Evolutionary conservation across 2,329 filamentous ascomycete species (phyloP).

Genomic region (Whalleya microplaca): DNA sequence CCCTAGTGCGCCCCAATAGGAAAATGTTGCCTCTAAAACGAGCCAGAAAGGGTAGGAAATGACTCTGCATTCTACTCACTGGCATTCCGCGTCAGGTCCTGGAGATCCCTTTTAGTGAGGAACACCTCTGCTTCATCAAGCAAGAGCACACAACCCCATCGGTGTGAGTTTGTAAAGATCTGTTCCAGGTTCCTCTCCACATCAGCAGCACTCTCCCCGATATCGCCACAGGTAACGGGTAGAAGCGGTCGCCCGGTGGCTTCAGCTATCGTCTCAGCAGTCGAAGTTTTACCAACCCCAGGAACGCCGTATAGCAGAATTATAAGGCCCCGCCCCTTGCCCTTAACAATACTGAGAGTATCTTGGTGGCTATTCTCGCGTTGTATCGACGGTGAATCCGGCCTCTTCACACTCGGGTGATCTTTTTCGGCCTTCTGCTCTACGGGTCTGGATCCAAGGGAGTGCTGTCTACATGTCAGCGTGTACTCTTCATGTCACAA

Average conservation of each 20-base stretch:
- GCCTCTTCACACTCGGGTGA: neutral
- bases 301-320: conserved; percentile 39
- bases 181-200: conserved; percentile 35
- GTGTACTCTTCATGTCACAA: neutral
- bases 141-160: conserved; percentile 28
- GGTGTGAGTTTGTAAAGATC: conserved; percentile 24
- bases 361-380: neutral
- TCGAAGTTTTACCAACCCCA: conserved; percentile 40
- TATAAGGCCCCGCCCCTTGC: conserved; percentile 16
- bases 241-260: conserved; percentile 21
- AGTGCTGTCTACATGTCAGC: conserved; percentile 6
- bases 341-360: conserved; percentile 8
- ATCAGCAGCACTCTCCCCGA: conserved; percentile 38
- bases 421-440: conserved; percentile 9
- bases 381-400: neutral
- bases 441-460: conserved; percentile 8
- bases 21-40: too few relatives aligned
- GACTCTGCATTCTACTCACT: conserved; percentile 33
- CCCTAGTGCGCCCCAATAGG: too few relatives aligned
- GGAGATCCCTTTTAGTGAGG: conserved; percentile 20
- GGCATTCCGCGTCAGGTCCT: conserved; percentile 32
- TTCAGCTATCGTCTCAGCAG: conserved; percentile 33
- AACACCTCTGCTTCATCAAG: conserved; percentile 22
- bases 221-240: conserved; percentile 33
- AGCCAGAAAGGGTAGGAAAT: too few relatives aligned